These are phyloP conservation scores for Aspergillus steynii DNA, from an alignment of 495 filamentous ascomycete species.

Conservation along the genomic window DNA sequence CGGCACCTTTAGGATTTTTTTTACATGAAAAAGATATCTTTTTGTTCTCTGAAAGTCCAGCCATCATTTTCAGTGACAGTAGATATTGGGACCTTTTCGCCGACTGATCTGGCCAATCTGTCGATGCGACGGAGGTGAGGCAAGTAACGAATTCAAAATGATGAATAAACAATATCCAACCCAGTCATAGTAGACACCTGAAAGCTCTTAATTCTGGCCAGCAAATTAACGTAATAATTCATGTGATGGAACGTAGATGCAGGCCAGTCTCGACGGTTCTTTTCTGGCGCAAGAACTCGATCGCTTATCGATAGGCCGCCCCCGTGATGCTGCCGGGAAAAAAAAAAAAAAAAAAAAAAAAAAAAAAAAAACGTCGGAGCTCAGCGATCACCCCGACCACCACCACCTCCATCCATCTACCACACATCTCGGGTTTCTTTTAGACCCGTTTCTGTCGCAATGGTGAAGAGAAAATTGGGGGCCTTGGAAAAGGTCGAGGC, in stretches of 20 bases:
- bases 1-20: conserved; percentile 31
- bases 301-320: conserved; percentile 48
- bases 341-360: conserved; percentile 35
- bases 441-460: conserved; percentile 34
- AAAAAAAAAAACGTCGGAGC: conserved; percentile 4
- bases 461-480: conserved; percentile 83
- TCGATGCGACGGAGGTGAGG: background rate
- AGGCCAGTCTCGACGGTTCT: background rate
- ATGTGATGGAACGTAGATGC: background rate
- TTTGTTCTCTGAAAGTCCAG: conserved; percentile 4
- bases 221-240: background rate
- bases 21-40: conserved; percentile 34
- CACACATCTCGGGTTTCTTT: conserved; percentile 8
- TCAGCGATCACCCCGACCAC: conserved; percentile 5
- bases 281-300: background rate
- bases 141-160: background rate
- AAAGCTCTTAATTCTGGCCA: background rate
- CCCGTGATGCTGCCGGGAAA: conserved; percentile 15
- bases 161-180: background rate
- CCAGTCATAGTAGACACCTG: background rate
- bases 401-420: conserved; percentile 18
- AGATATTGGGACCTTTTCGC: background rate
- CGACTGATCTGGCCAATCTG: background rate
- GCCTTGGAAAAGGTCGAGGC: conserved; percentile 95
- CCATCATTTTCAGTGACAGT: conserved; percentile 3